These are phyloP conservation scores for Tolypocladium sp. DNA, from an alignment of 2,329 filamentous ascomycete species.

Conservation along the genomic window DNA sequence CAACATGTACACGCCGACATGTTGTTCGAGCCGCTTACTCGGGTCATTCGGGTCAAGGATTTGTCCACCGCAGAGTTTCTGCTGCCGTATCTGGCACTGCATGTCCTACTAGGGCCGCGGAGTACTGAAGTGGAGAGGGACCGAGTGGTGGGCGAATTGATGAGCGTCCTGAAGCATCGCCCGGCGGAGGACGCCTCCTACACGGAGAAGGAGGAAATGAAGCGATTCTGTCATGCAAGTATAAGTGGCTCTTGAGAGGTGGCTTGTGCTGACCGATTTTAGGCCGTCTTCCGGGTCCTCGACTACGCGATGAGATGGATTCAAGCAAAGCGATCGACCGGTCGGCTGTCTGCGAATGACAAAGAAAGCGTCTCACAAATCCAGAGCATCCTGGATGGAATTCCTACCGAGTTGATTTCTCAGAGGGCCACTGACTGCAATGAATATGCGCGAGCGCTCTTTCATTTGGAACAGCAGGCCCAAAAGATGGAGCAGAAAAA, in stretches of 20 bases:
- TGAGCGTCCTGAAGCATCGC: constrained; percentile 61
- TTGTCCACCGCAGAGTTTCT: constrained; percentile 80
- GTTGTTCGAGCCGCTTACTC: constrained; percentile 72
- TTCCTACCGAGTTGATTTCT: constrained; percentile 69
- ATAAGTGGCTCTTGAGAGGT: background rate
- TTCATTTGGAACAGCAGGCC: constrained; percentile 90
- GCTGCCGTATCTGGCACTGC: constrained; percentile 77
- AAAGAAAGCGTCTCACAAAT: constrained; percentile 41
- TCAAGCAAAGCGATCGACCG: constrained; percentile 52
- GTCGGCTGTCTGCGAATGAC: constrained; percentile 23
- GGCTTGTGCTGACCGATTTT: background rate
- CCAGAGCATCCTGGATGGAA: constrained; percentile 43
- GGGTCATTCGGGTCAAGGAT: constrained; percentile 79
- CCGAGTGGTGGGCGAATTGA: constrained; percentile 63
- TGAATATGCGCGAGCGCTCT: constrained; percentile 84
- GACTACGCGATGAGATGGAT: constrained; percentile 91
- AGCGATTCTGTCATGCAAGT: constrained; percentile 77
- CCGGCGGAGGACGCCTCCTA: constrained; percentile 41
- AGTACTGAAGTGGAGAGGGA: constrained; percentile 50
- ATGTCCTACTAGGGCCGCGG: constrained; percentile 66
- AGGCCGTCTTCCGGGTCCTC: constrained; percentile 82
- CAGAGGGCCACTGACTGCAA: constrained; percentile 85
- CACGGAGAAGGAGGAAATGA: constrained; percentile 62
- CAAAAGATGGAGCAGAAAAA: constrained; percentile 36
- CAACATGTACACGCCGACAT: constrained; percentile 65